These are phyloP conservation scores for Verticillium dahliae DNA, from an alignment of 2,329 filamentous ascomycete genomes.

Conservation along the genomic window DNA sequence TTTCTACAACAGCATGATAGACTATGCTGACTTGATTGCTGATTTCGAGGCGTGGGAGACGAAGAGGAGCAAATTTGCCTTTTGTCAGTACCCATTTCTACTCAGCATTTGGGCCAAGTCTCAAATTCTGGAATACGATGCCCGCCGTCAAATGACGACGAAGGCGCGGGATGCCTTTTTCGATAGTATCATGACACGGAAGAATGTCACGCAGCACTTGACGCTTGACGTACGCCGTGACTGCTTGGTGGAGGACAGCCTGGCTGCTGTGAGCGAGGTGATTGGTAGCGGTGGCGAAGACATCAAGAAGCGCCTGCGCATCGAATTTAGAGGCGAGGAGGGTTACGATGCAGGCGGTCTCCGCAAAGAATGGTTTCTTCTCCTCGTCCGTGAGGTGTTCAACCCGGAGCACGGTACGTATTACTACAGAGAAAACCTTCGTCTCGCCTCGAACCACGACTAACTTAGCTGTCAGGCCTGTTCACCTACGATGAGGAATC, in stretches of 20 bases:
- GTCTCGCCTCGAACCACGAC: not conserved
- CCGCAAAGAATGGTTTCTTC: conserved; percentile 90
- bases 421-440: not conserved
- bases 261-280: conserved; percentile 77
- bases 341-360: conserved; percentile 85
- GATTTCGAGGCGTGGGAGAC: conserved; percentile 89
- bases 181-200: conserved; percentile 73
- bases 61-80: conserved; percentile 67
- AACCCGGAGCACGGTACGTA: conserved; percentile 77
- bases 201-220: conserved; percentile 70
- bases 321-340: conserved; percentile 83
- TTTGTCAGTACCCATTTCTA: conserved; percentile 90
- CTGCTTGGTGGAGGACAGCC: conserved; percentile 81
- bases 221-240: conserved; percentile 73
- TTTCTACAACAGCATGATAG: conserved; percentile 83
- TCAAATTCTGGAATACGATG: conserved; percentile 81
- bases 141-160: conserved; percentile 79
- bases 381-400: conserved; percentile 83
- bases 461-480: conserved; percentile 51
- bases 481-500: conserved; percentile 92
- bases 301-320: conserved; percentile 82
- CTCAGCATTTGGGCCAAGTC: conserved; percentile 91
- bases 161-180: conserved; percentile 89
- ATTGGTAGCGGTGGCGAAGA: conserved; percentile 76
- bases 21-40: conserved; percentile 75